These are phyloP conservation scores for Pulveroboletus ravenelii DNA, from an alignment of 768 basidiomycete species.

Conservation along the genomic window DNA sequence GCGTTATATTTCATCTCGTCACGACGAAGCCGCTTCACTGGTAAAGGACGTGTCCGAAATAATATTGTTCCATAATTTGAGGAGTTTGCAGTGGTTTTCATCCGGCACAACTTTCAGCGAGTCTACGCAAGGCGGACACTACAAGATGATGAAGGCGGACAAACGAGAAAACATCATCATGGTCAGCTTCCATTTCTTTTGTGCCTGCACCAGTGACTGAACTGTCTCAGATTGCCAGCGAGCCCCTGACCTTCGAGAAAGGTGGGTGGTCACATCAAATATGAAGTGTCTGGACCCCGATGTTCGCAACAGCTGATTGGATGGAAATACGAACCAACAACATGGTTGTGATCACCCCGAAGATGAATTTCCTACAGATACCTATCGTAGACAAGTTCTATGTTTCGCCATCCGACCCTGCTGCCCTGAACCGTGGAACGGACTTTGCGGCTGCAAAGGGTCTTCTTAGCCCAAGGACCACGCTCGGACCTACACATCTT, in stretches of 20 bases:
- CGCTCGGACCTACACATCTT: constrained; percentile 16
- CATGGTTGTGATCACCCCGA: constrained; percentile 92
- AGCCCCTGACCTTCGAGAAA: constrained; percentile 95
- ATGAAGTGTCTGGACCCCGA: not conserved
- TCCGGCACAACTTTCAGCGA: constrained; percentile 94
- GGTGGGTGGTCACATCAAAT: constrained; percentile 37
- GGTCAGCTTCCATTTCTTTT: constrained; percentile 34
- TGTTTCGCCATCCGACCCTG: constrained; percentile 81
- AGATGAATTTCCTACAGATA: constrained; percentile 91
- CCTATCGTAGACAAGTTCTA: constrained; percentile 93
- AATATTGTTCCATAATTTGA: constrained; percentile 3
- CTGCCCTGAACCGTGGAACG: constrained; percentile 58
- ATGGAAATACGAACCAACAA: constrained; percentile 98
- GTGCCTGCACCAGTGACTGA: constrained; percentile 10
- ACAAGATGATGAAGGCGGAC: constrained; percentile 93
- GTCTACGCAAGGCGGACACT: constrained; percentile 82
- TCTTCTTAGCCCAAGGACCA: constrained; percentile 59
- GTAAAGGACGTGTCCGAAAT: constrained; percentile 34
- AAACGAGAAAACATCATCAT: constrained; percentile 96
- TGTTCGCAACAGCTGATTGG: constrained; percentile 68
- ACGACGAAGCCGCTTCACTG: constrained; percentile 89
- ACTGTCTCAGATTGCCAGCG: constrained; percentile 67
- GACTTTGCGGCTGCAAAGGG: constrained; percentile 89
- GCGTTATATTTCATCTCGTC: constrained; percentile 88
- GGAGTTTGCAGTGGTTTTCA: constrained; percentile 71